A percentile compares a stretch with the other conserved stretches of the same genome.
Conservation (phyloP, 2,329 filamentous ascomycete genomes). For the Fusarium chlamydosporum region DNA sequence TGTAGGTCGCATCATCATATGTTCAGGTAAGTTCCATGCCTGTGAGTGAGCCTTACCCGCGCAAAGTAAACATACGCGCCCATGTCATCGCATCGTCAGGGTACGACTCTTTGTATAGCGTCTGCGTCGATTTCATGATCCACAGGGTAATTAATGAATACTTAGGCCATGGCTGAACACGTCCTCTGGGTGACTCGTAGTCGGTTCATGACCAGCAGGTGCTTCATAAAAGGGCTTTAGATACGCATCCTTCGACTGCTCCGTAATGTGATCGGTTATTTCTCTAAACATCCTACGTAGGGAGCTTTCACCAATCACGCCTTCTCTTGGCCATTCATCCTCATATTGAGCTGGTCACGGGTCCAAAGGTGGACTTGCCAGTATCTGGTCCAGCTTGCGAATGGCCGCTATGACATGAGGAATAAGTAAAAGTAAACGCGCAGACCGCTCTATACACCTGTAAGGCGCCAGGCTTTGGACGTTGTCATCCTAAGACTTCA, state of each 20-base stretch:
- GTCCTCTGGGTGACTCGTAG: not conserved
- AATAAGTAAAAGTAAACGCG: not conserved
- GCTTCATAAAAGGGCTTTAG: not conserved
- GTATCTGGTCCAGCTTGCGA: not conserved
- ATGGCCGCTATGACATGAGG: fast-evolving
- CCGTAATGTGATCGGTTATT: not conserved
- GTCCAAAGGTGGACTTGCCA: too few relatives aligned
- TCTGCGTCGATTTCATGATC: too few relatives aligned
- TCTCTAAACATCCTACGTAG: fast-evolving
- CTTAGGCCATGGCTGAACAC: too few relatives aligned
- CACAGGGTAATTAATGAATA: too few relatives aligned
- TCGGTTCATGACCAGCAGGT: not conserved
- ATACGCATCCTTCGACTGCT: not conserved
- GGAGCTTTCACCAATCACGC: fast-evolving
- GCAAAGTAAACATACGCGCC: too few relatives aligned
- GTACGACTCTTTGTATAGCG: too few relatives aligned
- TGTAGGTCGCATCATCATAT: too few relatives aligned
- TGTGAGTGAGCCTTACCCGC: too few relatives aligned
- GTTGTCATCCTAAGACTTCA: not conserved
- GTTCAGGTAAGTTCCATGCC: too few relatives aligned
- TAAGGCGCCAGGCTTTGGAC: too few relatives aligned
- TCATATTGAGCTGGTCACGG: not conserved
- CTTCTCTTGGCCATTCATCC: too few relatives aligned
- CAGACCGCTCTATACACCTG: not conserved
- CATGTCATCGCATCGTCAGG: too few relatives aligned